Base-by-base conservation (phyloP, 768 basidiomycete genomes). In the Russula earlei region DNA sequence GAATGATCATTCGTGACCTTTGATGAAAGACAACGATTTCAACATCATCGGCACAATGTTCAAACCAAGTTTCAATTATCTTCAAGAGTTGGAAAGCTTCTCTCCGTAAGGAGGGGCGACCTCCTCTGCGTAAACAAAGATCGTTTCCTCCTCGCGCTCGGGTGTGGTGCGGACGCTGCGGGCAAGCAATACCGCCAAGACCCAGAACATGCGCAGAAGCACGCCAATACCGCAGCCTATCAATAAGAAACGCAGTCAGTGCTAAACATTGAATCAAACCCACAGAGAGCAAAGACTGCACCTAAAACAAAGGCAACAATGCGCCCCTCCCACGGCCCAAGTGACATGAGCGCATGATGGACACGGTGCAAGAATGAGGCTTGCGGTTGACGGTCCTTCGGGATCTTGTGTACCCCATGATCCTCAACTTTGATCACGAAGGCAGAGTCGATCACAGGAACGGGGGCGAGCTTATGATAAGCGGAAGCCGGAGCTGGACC, bases 191-290 rank as follows among this genome's bases (percentile, higher is more conserved):
- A 91, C 70, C 29, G 75, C 66, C 62, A 90, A 65, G 61, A 91
- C 87, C 77, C 78, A 91, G 67, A 88, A 64, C 83, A 91, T 88
- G 66, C 89, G 77, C 55, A 91, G 68, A 24, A 91, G 77, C 42
- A 90, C 88, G 52, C 89, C 89, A 50, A 90, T 79, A 49, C 88
- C 88, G 63, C 86, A 89, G n/a, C 87, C 87, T 88, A 60, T 31
- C 53, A 55, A 46, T 38, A 14, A 22, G 29, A 57, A 49, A 11
- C 12, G 31, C 11, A 19, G 15, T 48, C 17, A 48, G 24, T 15
- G 52, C 25, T 22, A 47, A 20, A 11, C 27, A 24, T 37, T 25
- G 15, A 29, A 44, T 19, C 29, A 1, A 40, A 17, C 31, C 19
- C 20, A 20, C 10, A 15, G 12, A 38, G 19, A 40, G 25, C 10